phyloP scores from a whole-genome alignment of 2,329 filamentous ascomycete species.

The Beauveria pseudobassiana region DNA sequence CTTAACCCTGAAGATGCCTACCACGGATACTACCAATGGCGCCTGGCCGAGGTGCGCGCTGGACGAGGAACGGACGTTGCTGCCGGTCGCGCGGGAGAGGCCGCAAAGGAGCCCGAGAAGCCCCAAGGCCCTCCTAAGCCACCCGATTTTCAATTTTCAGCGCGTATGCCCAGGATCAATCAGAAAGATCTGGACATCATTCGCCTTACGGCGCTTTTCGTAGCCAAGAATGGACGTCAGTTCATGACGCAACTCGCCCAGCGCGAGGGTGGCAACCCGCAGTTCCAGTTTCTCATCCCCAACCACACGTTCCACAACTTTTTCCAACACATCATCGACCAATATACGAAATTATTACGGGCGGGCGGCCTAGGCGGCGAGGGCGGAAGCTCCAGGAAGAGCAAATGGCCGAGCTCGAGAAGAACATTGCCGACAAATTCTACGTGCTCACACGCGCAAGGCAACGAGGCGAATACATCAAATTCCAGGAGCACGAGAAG shows the following conservation, averaged over 20 bases:
- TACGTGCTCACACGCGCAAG: slow-evolving; percentile 73
- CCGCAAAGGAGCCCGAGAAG: slow-evolving; percentile 47
- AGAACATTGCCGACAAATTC: slow-evolving; percentile 72
- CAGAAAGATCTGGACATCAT: slow-evolving; percentile 78
- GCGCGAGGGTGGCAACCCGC: slow-evolving; percentile 80
- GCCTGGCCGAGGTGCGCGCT: slow-evolving; percentile 74
- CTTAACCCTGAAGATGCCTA: slow-evolving; percentile 75
- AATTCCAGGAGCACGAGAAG: slow-evolving; percentile 77
- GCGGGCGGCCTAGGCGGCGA: slow-evolving; percentile 59
- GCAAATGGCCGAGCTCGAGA: slow-evolving; percentile 63
- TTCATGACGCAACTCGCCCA: slow-evolving; percentile 89
- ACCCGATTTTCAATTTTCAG: slow-evolving; percentile 83
- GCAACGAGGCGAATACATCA: slow-evolving; percentile 79
- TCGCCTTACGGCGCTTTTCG: slow-evolving; percentile 77
- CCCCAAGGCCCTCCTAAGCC: slow-evolving; percentile 79
- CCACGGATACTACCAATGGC: slow-evolving; percentile 84
- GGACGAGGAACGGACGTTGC: slow-evolving; percentile 75
- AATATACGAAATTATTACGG: slow-evolving; percentile 76
- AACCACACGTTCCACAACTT: slow-evolving; percentile 96
- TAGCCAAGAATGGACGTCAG: slow-evolving; percentile 83
- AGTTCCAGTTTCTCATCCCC: slow-evolving; percentile 92
- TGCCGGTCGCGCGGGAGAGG: slow-evolving; percentile 64
- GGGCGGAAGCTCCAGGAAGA: slow-evolving; percentile 61
- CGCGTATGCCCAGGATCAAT: slow-evolving; percentile 94
- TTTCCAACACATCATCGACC: slow-evolving; percentile 86